These are phyloP conservation scores for Diaporthe sp. DNA, from an alignment of 2,329 filamentous ascomycete genomes.

Conservation along the genomic window DNA sequence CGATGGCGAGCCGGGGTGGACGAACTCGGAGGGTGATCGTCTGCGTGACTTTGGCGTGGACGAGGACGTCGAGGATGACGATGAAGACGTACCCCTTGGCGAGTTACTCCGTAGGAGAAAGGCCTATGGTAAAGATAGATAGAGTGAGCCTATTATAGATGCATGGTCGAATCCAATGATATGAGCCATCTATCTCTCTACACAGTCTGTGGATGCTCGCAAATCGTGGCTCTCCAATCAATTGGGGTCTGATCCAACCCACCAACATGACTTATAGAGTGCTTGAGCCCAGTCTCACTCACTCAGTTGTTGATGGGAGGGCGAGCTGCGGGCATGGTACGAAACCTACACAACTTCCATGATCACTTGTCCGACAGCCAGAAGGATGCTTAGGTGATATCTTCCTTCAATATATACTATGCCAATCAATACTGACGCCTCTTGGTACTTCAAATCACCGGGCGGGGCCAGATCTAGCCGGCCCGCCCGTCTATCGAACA, in stretches of 20 bases:
- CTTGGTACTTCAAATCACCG: conserved; percentile 27
- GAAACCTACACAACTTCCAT: too few relatives aligned
- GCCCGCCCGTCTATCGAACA: conserved; percentile 28
- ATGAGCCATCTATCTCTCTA: not conserved
- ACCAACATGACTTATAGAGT: too few relatives aligned
- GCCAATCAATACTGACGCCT: conserved; percentile 24
- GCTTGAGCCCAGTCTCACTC: not conserved
- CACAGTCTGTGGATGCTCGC: not conserved
- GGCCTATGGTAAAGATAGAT: conserved; percentile 44
- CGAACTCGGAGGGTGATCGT: conserved; percentile 81
- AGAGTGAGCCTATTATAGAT: not conserved
- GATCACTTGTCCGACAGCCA: not conserved
- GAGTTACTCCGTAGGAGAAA: conserved; percentile 74
- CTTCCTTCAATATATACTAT: conserved; percentile 28
- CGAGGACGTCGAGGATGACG: conserved; percentile 67
- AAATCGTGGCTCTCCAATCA: too few relatives aligned
- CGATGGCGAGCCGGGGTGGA: conserved; percentile 74
- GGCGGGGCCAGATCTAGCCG: conserved; percentile 3
- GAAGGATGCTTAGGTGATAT: not conserved
- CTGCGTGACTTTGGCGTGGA: conserved; percentile 85
- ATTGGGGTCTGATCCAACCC: not conserved
- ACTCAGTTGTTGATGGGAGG: not conserved
- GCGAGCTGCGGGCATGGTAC: too few relatives aligned
- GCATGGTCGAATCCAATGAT: not conserved
- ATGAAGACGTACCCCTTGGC: conserved; percentile 77